phyloP scores from a whole-genome alignment of 2,329 filamentous ascomycete genomes.

The Talaromyces sp. region DNA sequence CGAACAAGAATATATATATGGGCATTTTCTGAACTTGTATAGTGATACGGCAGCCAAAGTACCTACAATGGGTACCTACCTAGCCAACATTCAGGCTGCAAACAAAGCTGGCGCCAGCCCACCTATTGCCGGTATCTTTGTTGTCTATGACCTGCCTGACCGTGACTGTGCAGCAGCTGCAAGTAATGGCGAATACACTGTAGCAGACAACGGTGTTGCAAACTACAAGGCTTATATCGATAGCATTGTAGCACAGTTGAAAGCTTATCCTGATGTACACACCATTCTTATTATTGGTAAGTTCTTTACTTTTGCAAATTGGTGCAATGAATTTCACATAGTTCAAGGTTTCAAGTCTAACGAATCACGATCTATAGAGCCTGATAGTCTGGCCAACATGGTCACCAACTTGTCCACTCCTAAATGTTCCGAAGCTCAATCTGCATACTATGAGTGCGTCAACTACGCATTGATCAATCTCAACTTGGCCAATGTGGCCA shows the following conservation, averaged over 20 bases:
- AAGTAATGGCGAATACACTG: conserved; percentile 60
- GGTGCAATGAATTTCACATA: not conserved
- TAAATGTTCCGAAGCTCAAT: conserved; percentile 54
- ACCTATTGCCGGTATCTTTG: conserved; percentile 50
- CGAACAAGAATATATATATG: not conserved
- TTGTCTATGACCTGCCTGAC: conserved; percentile 63
- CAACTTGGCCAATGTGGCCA: conserved; percentile 59
- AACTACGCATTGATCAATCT: conserved; percentile 56
- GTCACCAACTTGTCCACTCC: conserved; percentile 57
- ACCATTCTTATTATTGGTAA: conserved; percentile 52
- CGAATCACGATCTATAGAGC: conserved; percentile 45
- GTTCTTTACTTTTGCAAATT: conserved; percentile 6
- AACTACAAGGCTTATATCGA: conserved; percentile 56
- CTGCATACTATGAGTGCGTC: conserved; percentile 54
- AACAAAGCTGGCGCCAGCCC: conserved; percentile 50
- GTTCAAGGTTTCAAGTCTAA: not conserved
- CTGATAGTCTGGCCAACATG: conserved; percentile 61
- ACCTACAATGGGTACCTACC: conserved; percentile 46
- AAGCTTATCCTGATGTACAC: conserved; percentile 51
- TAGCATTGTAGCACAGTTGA: conserved; percentile 52
- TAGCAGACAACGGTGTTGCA: conserved; percentile 50
- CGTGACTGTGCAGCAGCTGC: conserved; percentile 62
- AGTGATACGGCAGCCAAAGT: conserved; percentile 50
- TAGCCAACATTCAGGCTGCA: conserved; percentile 46
- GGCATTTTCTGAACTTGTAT: not conserved